Base-by-base conservation (phyloP, 345 rosid genomes). In the Erucastrum elatum region DNA sequence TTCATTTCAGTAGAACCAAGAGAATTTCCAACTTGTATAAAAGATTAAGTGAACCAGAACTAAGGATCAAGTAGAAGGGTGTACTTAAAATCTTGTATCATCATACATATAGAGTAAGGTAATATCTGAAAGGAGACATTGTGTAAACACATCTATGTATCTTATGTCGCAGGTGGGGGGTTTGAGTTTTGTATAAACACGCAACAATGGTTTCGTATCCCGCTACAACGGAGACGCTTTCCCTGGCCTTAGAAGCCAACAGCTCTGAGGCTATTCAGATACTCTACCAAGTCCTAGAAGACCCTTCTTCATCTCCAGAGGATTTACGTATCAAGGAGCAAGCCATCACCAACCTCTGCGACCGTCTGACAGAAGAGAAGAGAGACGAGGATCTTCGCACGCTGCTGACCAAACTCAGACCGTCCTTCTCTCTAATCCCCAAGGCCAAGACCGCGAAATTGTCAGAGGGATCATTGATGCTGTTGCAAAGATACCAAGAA, bases 401-500 rank as follows among this genome's bases (percentile, higher is more conserved):
- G 46, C 91, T 94, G 11, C 82, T 92, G 10, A 89, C 94, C 15
- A 94, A 91, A 64, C 71, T 94, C 80, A 87, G 98, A 75, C 95
- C 96, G 62, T 94, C 85, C 82, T 94, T 92, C 75, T 87, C 97
- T 0, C 70, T 91, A 68, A 92, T 92, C 77, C 97, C 98, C 3
- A 94, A 94, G 88, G 98, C 98, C 9, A 94, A 94, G 79, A 94
- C 98, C 26, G 98, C 98, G 1, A 0, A 71, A 90, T 93, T 66
- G 98, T 93, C 13, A 82, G 95, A 53, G 90, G 91, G 41, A 86
- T 93, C 67, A 91, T 93, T 6, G 98, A 94, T 80, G 84, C 93
- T 34, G 97, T 92, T 8, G 97, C 98, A n/a, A 93, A 94, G 87
- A 94, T 94, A 73, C 97, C 98, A 0, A 93, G 88, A 46, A 88